Evolutionary conservation across 805 yeast genomes (phyloP), one percentile per base, ranked within the genome.

Genomic region (Torulaspora indica): DNA sequence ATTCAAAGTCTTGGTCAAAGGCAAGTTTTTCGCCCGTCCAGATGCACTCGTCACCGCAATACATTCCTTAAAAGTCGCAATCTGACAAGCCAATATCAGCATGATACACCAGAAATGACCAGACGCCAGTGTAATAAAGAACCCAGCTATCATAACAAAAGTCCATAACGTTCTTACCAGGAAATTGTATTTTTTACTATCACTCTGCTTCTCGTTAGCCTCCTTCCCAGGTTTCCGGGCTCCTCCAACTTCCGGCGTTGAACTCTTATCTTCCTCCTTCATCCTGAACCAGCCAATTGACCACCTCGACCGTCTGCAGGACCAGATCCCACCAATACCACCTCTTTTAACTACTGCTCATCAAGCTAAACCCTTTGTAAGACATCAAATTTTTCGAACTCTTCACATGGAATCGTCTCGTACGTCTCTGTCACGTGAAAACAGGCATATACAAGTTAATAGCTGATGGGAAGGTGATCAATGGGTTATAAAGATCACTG

Each of bases 81-180:
- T 73, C 67, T 93, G 96, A 46, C 88, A 76, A 6, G 80, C 57
- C 33, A 85, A 70, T 38, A 91, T 88, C 46, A 86, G 70, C 5
- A 77, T 63, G 46, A 90, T 85, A 42, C 89, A 77, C 73, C 89
- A 81, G 43, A 85, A 69, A 61, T 90, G 98, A 33, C 98, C 98
- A 8, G 90, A 77, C 23, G 85, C 81, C 38, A 90, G 69, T 20
- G 85, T 73, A 30, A 75, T 67, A 48, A 87, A 78, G 65, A 89
- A 84, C 5, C 79, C 79, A 13, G 72, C 66, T 48, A 93, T 82
- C 97, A 93, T 90, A 13, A 93, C 88, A 56, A 93, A 66, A 0
- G 97, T 85, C 98, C 98, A 93, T 38, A 85, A 72, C 3, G 98
- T 82, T 54, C 98, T 79, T 20, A 89, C 86, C 37, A 89, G 63